phyloP scores from a whole-genome alignment of 768 basidiomycete genomes.

The Cystobasidiopsis lactophilus region DNA sequence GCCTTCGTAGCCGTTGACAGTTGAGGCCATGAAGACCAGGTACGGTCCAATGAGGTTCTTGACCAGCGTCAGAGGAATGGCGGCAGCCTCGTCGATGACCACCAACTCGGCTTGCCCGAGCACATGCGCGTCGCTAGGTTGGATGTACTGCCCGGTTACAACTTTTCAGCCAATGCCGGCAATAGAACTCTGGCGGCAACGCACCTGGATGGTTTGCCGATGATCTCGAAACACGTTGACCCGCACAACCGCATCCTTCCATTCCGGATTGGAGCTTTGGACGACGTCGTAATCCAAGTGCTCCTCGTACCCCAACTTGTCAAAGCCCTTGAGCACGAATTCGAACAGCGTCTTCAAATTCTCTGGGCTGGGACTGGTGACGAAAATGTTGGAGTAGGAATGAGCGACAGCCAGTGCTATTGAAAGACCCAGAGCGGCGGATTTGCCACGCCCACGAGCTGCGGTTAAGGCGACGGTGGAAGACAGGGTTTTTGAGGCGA shows the following conservation, averaged over 20 bases:
- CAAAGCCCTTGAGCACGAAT: slow-evolving; percentile 90
- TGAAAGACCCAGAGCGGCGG: slow-evolving; percentile 81
- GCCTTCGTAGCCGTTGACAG: slow-evolving; percentile 97
- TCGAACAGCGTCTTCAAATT: slow-evolving; percentile 96
- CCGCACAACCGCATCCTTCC: slow-evolving; percentile 81
- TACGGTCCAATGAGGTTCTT: slow-evolving; percentile 80
- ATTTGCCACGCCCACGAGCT: slow-evolving; percentile 84
- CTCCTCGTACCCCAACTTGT: slow-evolving; percentile 84
- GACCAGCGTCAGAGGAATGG: slow-evolving; percentile 88
- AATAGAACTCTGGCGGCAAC: background rate
- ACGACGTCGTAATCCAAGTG: slow-evolving; percentile 96
- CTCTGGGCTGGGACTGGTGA: slow-evolving; percentile 91
- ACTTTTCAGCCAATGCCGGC: background rate
- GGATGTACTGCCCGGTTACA: slow-evolving; percentile 49
- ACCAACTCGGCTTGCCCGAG: slow-evolving; percentile 93
- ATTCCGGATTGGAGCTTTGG: slow-evolving; percentile 82
- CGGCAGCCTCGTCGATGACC: slow-evolving; percentile 95
- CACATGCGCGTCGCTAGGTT: slow-evolving; percentile 93
- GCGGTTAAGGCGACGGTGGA: slow-evolving; percentile 91
- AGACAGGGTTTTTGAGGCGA: slow-evolving; percentile 63
- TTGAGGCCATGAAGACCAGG: slow-evolving; percentile 97
- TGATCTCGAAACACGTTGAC: slow-evolving; percentile 85
- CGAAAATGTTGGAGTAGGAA: slow-evolving; percentile 92
- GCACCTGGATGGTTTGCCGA: slow-evolving; percentile 85
- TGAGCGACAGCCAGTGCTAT: slow-evolving; percentile 80